Evolutionary conservation across 768 basidiomycete genomes (phyloP).

Genomic region (Naganishia onofrii): DNA sequence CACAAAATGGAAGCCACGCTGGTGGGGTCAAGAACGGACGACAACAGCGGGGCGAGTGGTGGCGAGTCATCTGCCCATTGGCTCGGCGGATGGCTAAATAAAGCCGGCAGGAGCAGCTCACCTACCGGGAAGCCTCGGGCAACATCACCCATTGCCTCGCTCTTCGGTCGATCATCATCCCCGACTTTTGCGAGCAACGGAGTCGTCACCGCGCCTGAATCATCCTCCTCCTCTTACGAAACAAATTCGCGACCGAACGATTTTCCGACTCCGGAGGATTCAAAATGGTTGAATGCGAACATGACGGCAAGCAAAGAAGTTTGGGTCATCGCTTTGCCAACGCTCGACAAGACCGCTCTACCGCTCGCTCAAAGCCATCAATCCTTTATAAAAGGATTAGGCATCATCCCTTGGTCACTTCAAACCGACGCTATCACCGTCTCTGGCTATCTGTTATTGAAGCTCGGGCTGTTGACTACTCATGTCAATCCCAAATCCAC

Average conservation of each 20-base stretch:
- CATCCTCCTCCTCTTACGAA: not conserved
- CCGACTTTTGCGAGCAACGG: not conserved
- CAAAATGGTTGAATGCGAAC: slow-evolving; percentile 21
- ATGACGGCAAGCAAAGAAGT: slow-evolving; percentile 32
- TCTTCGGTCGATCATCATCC: slow-evolving; percentile 21
- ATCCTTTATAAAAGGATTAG: slow-evolving; percentile 26
- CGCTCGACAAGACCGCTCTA: slow-evolving; percentile 17
- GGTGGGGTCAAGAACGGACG: not conserved
- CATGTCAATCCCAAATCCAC: slow-evolving; percentile 31
- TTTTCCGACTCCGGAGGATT: not conserved
- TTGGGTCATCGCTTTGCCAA: slow-evolving; percentile 32
- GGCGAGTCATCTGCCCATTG: not conserved
- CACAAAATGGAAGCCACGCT: slow-evolving; percentile 32
- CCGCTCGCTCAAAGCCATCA: slow-evolving; percentile 17
- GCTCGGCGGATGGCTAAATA: slow-evolving; percentile 17
- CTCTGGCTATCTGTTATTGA: slow-evolving; percentile 21
- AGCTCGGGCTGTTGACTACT: slow-evolving; percentile 9
- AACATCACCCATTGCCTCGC: slow-evolving; percentile 8
- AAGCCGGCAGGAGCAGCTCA: slow-evolving; percentile 11
- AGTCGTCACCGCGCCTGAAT: slow-evolving; percentile 9
- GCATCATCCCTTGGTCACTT: slow-evolving; percentile 30
- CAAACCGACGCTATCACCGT: slow-evolving; percentile 33
- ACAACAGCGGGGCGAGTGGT: not conserved
- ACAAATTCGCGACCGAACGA: not conserved
- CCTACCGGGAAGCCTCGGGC: slow-evolving; percentile 10